Base-by-base conservation (phyloP, 2,329 filamentous ascomycete species). In the Botrytis medusae region DNA sequence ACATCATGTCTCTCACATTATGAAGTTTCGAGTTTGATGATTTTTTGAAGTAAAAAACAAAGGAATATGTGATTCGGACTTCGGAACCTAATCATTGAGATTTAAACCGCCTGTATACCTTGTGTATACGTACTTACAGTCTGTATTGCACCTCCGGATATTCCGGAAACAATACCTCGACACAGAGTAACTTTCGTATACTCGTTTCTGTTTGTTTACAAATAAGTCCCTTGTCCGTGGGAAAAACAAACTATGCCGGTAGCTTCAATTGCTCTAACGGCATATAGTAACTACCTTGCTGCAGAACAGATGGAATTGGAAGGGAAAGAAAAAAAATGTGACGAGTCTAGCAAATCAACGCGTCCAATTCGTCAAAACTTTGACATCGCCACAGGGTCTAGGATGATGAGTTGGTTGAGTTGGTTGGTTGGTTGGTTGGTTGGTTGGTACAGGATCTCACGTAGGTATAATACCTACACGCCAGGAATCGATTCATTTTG, bases 341-440 rank as follows among this genome's bases (percentile, higher is more conserved):
- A 68, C 42, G 64, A 42, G 46, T 57, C 34, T 25, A 68, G 40
- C 64, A 37, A 68, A 42, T 54, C 34, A 68, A 68, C 64, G 64
- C 64, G 64, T 57, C 48, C 48, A 68, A 68, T 68, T 67, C 64
- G 32, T 67, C 22, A n/a, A 29, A 54, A 34, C 25, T 5, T n/a
- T 25, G 42, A 29, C 37, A 63, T 63, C 37, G 22, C 61, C 60
- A 64, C 61, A 64, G 37, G n/a, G 29, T n/a, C 40, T 63, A 44
- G 32, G 32, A 67, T 34, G n/a, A 64, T 64, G 42, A 48, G n/a
- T 57, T 54, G 51, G 51, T 18, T 18, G 16, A 14, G 48, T n/a
- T n/a, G 12, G 46, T 51, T 25, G 59, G 32, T 60, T 60, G 34
- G 46, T 42, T 42, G 18, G 29, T 25, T 62, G 42, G 62, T 48